Evolutionary conservation across 1,139 yeast species (phyloP), one percentile per base, ranked within the genome.

Genomic region (Pichia cactophila): DNA sequence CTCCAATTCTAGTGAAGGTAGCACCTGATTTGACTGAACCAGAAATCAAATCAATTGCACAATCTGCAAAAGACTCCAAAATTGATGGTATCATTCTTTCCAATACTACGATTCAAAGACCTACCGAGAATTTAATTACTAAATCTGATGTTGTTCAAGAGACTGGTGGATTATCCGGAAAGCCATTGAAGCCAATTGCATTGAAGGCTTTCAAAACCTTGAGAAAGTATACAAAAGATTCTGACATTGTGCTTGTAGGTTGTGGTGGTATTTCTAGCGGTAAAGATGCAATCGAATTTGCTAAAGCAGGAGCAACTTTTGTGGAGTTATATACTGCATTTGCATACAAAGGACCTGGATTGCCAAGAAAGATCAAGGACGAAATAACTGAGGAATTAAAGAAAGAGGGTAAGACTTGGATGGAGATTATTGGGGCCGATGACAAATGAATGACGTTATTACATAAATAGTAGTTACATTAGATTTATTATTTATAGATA

Each of bases 221-320:
- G 58, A 78, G 90, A 51, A 82, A 85, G 61, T 75, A 86, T 63
- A 78, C 95, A 44, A 87, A 88, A 59, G 87, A 80, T 54, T 74
- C 82, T 9, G 71, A 77, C 48, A 68, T 89, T 54, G 87, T 89
- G 1, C 74, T 90, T 45, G 78, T 90, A 56, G 98, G 97, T 28
- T 89, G 97, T 68, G 98, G 98, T 49, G 98, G 98, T 55, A 88
- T 90, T 58, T 73, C 86, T 29, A 69, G 73, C 38, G 97, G 96
- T 51, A 74, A 80, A 58, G 97, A 90, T 64, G 97, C 90, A 1
- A 70, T 90, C 48, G 97, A 90, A 58, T 92, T 84, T 67, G 96
- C 94, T 36, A 80, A 78, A 61, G 96, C 97, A 1, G 98, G 98
- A 53, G 97, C 98, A 14, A 77, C 86, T 35, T 86, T 83, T 62